Conservation (phyloP, 2,329 filamentous ascomycete species). For the Capronia epimyces region DNA sequence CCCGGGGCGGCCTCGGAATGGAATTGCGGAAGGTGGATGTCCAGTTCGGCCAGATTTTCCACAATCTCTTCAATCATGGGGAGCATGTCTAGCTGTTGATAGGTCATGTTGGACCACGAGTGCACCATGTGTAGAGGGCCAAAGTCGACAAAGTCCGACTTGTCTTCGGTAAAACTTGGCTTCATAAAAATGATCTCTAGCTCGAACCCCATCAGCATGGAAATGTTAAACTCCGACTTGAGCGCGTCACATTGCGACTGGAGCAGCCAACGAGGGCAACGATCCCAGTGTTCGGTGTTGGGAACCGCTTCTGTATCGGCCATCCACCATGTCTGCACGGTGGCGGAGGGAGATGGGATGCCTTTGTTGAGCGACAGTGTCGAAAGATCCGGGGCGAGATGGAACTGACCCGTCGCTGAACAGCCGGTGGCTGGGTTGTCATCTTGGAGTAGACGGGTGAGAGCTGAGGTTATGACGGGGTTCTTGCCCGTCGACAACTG, state of each 20-base stretch:
- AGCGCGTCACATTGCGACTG: conserved; percentile 51
- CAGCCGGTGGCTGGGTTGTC: conserved; percentile 54
- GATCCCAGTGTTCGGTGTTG: conserved; percentile 18
- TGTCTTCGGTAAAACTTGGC: conserved; percentile 35
- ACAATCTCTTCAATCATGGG: conserved; percentile 63
- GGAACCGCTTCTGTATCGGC: conserved; percentile 38
- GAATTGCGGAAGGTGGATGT: conserved; percentile 64
- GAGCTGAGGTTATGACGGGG: conserved; percentile 60
- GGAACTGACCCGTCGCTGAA: conserved; percentile 59
- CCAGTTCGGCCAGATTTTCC: conserved; percentile 53
- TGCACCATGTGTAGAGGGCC: conserved; percentile 57
- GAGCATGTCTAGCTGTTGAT: conserved; percentile 53
- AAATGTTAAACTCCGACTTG: conserved; percentile 47
- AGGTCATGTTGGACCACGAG: conserved; percentile 63
- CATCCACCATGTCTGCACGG: conserved; percentile 63
- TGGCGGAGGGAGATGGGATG: conserved; percentile 50
- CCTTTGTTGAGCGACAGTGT: conserved; percentile 57
- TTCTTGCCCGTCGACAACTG: conserved; percentile 44
- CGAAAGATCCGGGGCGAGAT: conserved; percentile 59
- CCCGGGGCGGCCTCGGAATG: conserved; percentile 68
- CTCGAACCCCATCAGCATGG: conserved; percentile 70
- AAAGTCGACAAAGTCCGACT: conserved; percentile 32
- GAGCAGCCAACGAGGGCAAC: conserved; percentile 63
- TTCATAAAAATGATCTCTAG: conserved; percentile 71
- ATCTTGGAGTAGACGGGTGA: conserved; percentile 62